Percentiles rank a stretch among this genome's conserved stretches.
Conservation (phyloP, 306 rosid genomes). For the Luffa aegyptiaca region DNA sequence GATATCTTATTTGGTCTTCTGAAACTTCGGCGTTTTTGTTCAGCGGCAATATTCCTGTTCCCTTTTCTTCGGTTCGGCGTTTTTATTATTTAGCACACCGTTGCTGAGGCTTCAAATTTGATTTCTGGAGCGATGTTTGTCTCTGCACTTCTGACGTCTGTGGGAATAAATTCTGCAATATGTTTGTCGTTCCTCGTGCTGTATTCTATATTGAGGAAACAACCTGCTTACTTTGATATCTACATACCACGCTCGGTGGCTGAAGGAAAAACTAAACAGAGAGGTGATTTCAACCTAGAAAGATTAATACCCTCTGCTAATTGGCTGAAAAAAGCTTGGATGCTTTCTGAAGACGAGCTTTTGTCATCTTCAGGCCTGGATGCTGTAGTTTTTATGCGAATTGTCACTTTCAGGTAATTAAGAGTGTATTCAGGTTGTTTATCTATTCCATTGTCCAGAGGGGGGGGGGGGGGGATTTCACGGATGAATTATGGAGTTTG, state of each 20-base stretch:
- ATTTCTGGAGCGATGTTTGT: conserved; percentile 46
- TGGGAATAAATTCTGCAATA: conserved; percentile 68
- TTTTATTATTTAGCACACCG: neutral
- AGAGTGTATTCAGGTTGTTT: neutral
- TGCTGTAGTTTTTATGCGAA: conserved; percentile 68
- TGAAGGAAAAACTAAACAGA: conserved; percentile 45
- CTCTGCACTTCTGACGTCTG: conserved; percentile 78
- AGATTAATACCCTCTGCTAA: conserved; percentile 70
- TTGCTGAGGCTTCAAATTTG: conserved; percentile 11
- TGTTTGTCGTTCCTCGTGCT: conserved; percentile 64
- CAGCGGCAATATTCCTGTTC: neutral
- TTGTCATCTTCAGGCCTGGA: conserved; percentile 59
- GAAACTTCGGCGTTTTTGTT: neutral
- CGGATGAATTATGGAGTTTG: neutral
- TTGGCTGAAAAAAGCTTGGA: conserved; percentile 72
- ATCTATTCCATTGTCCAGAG: neutral
- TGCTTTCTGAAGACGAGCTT: conserved; percentile 74
- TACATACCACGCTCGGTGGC: conserved; percentile 58
- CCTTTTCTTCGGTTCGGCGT: conserved; percentile 16
- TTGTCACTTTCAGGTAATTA: conserved; percentile 60
- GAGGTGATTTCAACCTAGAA: conserved; percentile 52
- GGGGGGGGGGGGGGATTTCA: neutral
- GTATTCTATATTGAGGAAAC: conserved; percentile 71
- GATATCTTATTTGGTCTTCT: neutral
- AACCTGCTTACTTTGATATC: conserved; percentile 63